These are phyloP conservation scores for Phytopythium chamaehyphon DNA, from an alignment of 352 stramenopile genomes.

Conservation along the genomic window DNA sequence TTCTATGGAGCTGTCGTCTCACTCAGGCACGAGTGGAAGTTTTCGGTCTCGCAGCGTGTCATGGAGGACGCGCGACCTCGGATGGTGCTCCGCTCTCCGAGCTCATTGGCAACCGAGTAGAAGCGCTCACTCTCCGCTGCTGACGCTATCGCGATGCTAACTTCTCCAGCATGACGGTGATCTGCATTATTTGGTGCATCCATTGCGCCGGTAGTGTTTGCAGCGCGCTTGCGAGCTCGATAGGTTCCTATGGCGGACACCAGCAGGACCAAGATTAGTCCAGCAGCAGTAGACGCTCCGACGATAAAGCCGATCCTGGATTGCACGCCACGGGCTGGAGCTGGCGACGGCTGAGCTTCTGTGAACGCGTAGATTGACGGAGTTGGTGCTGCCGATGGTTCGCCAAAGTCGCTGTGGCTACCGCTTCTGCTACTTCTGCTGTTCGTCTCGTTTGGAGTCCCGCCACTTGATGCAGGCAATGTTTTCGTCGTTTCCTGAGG, in stretches of 20 bases:
- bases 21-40: constrained; percentile 4
- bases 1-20: background rate
- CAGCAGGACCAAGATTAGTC: background rate
- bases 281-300: background rate
- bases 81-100: background rate
- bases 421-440: background rate
- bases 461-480: too few species aligned
- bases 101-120: background rate
- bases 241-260: background rate
- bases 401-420: background rate
- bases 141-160: background rate
- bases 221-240: background rate
- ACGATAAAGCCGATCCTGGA: background rate
- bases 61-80: constrained; percentile 1
- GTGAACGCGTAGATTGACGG: background rate
- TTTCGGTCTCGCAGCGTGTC: background rate
- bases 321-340: background rate
- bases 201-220: background rate
- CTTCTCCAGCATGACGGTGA: background rate
- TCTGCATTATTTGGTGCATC: background rate
- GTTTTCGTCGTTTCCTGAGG: too few species aligned
- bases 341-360: background rate
- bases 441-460: too few species aligned
- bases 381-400: background rate
- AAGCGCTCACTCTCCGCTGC: background rate